phyloP scores from a whole-genome alignment of 306 rosid genomes.

The Rubus parviflorus region DNA sequence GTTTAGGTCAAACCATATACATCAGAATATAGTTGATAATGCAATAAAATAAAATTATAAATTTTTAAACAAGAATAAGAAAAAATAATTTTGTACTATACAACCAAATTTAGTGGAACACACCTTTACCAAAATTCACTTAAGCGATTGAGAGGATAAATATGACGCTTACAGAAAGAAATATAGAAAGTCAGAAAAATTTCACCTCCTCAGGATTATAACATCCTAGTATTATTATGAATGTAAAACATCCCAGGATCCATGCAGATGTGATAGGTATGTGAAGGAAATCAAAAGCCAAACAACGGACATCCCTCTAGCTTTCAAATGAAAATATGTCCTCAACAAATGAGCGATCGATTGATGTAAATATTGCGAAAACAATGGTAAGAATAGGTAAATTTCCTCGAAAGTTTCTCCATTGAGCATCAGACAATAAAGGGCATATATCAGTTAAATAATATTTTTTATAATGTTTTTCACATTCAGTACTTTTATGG shows the following conservation, averaged over 20 bases:
- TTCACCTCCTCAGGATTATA: not conserved
- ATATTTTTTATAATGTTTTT: not conserved
- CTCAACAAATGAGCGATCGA: slow-evolving; percentile 54
- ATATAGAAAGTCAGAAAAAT: slow-evolving; percentile 25
- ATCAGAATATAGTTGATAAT: not conserved
- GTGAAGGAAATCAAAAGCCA: slow-evolving; percentile 82
- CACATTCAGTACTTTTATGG: not conserved
- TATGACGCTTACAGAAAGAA: slow-evolving; percentile 52
- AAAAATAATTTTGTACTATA: too few relatives aligned
- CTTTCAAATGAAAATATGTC: slow-evolving; percentile 50
- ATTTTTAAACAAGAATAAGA: not conserved
- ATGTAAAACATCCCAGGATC: slow-evolving; percentile 68
- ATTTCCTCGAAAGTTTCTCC: slow-evolving; percentile 88
- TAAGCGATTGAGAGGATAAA: slow-evolving; percentile 73
- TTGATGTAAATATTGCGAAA: slow-evolving; percentile 55
- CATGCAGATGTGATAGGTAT: too few relatives aligned
- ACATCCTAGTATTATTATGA: slow-evolving; percentile 2
- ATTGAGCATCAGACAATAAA: slow-evolving; percentile 80
- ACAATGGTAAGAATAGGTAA: slow-evolving; percentile 69
- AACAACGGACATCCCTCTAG: slow-evolving; percentile 71
- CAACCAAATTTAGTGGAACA: slow-evolving; percentile 26
- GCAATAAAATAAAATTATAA: not conserved
- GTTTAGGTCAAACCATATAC: not conserved
- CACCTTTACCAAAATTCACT: slow-evolving; percentile 80
- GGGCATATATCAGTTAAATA: not conserved